Evolutionary conservation across 164 flowering plant genomes (phyloP).

Genomic region (Sedum album): DNA sequence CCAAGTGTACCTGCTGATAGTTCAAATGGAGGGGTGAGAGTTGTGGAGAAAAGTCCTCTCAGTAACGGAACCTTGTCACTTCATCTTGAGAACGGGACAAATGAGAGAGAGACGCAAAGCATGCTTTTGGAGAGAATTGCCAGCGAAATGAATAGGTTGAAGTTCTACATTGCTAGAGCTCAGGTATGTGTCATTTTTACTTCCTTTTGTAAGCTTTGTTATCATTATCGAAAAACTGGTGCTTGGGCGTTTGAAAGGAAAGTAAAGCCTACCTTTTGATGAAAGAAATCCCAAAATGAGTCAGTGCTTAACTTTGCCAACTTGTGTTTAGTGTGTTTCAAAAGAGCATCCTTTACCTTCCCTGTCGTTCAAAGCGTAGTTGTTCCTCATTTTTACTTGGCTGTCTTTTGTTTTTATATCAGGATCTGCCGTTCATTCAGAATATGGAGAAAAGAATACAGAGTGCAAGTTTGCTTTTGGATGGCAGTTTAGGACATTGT

Average conservation of each 20-base stretch:
- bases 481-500: conserved; percentile 92
- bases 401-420: conserved; percentile 43
- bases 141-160: conserved; percentile 96
- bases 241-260: neutral
- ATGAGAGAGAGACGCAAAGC: conserved; percentile 88
- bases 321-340: neutral
- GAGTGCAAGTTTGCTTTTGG: conserved; percentile 65
- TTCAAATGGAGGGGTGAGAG: conserved; percentile 7
- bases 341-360: no score
- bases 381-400: neutral
- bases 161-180: conserved; percentile 82
- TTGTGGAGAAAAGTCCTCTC: conserved; percentile 30
- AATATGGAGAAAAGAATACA: conserved; percentile 94
- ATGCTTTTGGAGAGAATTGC: conserved; percentile 95
- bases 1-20: no score
- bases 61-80: conserved; percentile 43
- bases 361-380: no score
- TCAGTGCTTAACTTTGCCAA: neutral
- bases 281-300: no score
- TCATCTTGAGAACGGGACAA: conserved; percentile 59
- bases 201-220: neutral
- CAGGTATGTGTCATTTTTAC: conserved; percentile 49
- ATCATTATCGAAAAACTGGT: neutral
- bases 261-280: no score
- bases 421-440: conserved; percentile 90